Base-by-base conservation (phyloP, 2,329 filamentous ascomycete genomes). In the Ascochyta koolunga region DNA sequence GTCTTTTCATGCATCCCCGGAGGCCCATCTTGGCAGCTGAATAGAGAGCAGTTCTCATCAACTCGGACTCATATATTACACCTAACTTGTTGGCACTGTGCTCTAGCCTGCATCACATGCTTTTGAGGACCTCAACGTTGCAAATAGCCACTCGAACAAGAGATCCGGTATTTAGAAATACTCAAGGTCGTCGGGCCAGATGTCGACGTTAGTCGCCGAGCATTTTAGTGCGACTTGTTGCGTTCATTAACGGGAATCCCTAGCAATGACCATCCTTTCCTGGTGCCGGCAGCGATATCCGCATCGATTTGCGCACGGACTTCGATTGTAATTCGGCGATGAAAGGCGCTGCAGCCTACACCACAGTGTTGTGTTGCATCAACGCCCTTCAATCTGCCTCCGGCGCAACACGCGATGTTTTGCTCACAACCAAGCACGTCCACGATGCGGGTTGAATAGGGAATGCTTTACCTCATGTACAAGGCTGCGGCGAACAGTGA, bases 1-100 rank as follows among this genome's bases (percentile, higher is more conserved):
- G 40, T 59, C 55, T 61, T 67, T 67, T 64, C 59, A 64, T 60
- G 50, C 55, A 56, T 52, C 58, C 54, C 44, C 62, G 56, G 41
- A 61, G 57, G 50, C 53, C 56, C 54, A 62, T 40, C 55, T 64
- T 62, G 61, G 64, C 63, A 71, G 60, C 60, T 65, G 51, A 65
- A 68, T 68, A 66, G 58, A 70, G 60, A 66, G 53, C 62, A 63
- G 41, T 67, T 61, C 16, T 41, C 31, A 36, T 41, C 35, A 32
- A 21, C 15, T 6, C 51, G 42, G 19, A 37, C 33, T 16, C 35
- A 38, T 27, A 4, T 13, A 18, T 11, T 35, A 22, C 36, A 44
- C 29, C 35, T 41, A 31, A 36, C n/a, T 3, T 18, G 19, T 29
- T 15, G n/a, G 25, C 10, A 15, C 21, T 15, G 24, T 11, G 8